Evolutionary conservation across 2,329 filamentous ascomycete genomes (phyloP).

Genomic region (Plenodomus biglobosus): DNA sequence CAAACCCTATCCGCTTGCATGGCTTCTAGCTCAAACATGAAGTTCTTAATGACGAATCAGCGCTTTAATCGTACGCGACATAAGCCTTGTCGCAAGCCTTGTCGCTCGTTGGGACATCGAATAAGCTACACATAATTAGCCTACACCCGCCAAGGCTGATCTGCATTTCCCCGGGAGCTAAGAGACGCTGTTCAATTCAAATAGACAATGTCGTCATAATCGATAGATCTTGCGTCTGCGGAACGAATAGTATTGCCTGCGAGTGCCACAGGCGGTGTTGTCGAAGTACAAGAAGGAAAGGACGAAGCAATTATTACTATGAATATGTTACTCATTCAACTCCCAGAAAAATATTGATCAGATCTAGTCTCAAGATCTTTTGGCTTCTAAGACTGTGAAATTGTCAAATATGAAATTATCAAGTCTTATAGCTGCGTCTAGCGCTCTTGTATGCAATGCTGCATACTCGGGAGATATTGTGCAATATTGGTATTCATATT

Average conservation of each 20-base stretch:
- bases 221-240: not conserved
- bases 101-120: not conserved
- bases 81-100: not conserved
- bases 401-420: not conserved
- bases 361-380: too few relatives aligned
- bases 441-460: not conserved
- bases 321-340: too few relatives aligned
- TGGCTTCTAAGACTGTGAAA: not conserved
- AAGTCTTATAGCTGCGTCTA: not conserved
- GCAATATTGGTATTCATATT: conserved; percentile 19
- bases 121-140: not conserved
- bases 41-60: not conserved
- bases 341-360: too few relatives aligned
- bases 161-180: not conserved
- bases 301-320: too few relatives aligned
- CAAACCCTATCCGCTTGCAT: too few relatives aligned
- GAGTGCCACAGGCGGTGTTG: not conserved
- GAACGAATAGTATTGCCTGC: not conserved
- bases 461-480: conserved; percentile 21
- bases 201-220: not conserved
- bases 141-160: not conserved
- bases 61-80: not conserved
- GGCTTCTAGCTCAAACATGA: too few relatives aligned
- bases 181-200: not conserved
- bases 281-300: not conserved